Evolutionary conservation across 2,329 filamentous ascomycete species (phyloP), one percentile per base, ranked within the genome.

Genomic region (Coniosporium tulheliwenetii): DNA sequence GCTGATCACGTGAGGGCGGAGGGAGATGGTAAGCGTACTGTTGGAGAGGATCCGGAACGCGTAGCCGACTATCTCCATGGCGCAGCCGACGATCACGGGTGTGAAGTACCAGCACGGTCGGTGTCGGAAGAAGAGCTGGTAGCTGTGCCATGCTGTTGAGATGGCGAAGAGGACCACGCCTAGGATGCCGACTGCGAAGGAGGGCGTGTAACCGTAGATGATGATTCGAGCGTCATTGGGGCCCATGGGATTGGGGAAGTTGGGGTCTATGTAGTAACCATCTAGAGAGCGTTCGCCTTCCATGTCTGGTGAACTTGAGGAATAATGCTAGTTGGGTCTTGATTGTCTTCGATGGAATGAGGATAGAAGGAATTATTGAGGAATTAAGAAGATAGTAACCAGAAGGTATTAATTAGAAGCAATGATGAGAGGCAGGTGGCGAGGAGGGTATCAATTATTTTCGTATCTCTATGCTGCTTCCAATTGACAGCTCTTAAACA

Each of bases 21-120:
- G 16, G 13, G 13, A 15, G 36, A 10, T 7, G 32, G 3, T 13
- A 39, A 42, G 32, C 12, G 26, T 42, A 42, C 30, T 61, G 19
- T 66, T 60, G 1, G 65, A 68, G n/a, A 71, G 60, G 2, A 59
- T 56, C 8, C 69, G 64, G 39, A 66, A 64, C 40, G 65, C 50
- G 48, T 73, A 73, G 34, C 69, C 69, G 26, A 71, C 52, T 12
- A 71, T 55, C 47, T 73, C 70, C 48, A 72, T 64, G 12, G 63
- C 32, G 1, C 65, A 56, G 12, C 62, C 66, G 37, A 70, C 44
- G 31, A 64, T 50, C 16, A 71, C 57, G 8, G 65, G 61, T 35
- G 59, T 47, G 45, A 71, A 71, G 52, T 64, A 71, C 62, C 63
- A 69, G 38, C 58, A 61, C 7, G 19, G 19, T 26, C 60, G 57